A percentile compares a stretch with the other conserved stretches of the same genome.
Conservation (phyloP, 2,329 filamentous ascomycete genomes). For the Canariomyces notabilis region DNA sequence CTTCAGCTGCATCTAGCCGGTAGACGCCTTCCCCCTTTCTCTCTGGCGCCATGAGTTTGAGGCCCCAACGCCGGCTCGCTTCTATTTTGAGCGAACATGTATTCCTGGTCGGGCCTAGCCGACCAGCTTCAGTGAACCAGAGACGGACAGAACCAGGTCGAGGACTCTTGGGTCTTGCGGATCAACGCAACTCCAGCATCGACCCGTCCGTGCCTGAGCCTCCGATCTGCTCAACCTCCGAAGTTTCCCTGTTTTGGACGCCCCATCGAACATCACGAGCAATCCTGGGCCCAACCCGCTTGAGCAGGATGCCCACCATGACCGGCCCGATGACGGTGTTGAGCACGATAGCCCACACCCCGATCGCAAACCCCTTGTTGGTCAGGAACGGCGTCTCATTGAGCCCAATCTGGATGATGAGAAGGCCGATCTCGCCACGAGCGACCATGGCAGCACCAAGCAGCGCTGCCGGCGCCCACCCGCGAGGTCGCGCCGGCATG, state of each 20-base stretch:
- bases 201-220: background rate
- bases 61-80: background rate
- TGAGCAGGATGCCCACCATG: slow-evolving; percentile 43
- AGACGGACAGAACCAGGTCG: background rate
- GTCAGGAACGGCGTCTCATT: slow-evolving; percentile 24
- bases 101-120: background rate
- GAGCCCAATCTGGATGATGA: slow-evolving; percentile 48
- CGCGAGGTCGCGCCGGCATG: slow-evolving; percentile 41
- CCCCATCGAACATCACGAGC: slow-evolving; percentile 20
- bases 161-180: background rate
- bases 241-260: slow-evolving; percentile 10
- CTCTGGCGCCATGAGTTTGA: too few species aligned
- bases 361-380: slow-evolving; percentile 40
- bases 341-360: slow-evolving; percentile 51
- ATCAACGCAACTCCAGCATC: background rate
- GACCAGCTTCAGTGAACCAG: background rate
- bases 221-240: background rate
- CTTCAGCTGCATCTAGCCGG: background rate
- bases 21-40: too few species aligned
- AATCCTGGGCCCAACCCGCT: slow-evolving; percentile 14
- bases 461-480: slow-evolving; percentile 50
- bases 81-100: background rate
- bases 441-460: slow-evolving; percentile 66
- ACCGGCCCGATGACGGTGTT: slow-evolving; percentile 51
- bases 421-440: slow-evolving; percentile 73